These are phyloP conservation scores for Rosa multiflora DNA, from an alignment of 306 rosid genomes.

Conservation along the genomic window DNA sequence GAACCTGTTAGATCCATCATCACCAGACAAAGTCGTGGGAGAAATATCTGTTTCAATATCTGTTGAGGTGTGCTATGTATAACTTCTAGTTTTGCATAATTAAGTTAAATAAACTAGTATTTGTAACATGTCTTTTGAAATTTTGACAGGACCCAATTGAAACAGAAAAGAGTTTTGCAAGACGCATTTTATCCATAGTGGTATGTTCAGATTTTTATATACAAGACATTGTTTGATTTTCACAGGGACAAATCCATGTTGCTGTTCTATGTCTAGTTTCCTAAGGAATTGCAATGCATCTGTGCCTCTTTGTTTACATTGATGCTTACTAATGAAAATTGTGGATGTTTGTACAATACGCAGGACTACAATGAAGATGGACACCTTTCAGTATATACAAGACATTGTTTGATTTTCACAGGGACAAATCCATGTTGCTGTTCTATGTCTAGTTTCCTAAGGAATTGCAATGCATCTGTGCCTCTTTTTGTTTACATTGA, in stretches of 20 bases:
- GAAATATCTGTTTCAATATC: slow-evolving; percentile 69
- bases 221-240: background rate
- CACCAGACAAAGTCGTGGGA: slow-evolving; percentile 66
- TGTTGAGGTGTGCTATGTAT: slow-evolving; percentile 58
- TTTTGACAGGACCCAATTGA: slow-evolving; percentile 80
- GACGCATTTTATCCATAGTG: slow-evolving; percentile 88
- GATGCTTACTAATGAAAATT: slow-evolving; percentile 13
- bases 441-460: background rate
- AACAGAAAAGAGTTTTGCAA: slow-evolving; percentile 81
- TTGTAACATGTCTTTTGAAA: slow-evolving; percentile 31
- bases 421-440: background rate
- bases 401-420: background rate
- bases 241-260: background rate
- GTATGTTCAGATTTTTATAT: slow-evolving; percentile 45
- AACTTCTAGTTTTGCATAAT: slow-evolving; percentile 16
- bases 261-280: background rate
- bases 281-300: background rate
- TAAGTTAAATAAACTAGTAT: slow-evolving; percentile 13
- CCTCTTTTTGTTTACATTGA: background rate
- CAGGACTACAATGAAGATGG: slow-evolving; percentile 97
- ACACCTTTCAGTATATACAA: slow-evolving; percentile 45
- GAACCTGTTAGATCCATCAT: slow-evolving; percentile 75
- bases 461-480: background rate
- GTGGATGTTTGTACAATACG: slow-evolving; percentile 26
- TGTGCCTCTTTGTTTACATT: background rate